Evolutionary conservation across 2,329 filamentous ascomycete species (phyloP), one percentile per base, ranked within the genome.

Genomic region (Plectosphaerella sp.): DNA sequence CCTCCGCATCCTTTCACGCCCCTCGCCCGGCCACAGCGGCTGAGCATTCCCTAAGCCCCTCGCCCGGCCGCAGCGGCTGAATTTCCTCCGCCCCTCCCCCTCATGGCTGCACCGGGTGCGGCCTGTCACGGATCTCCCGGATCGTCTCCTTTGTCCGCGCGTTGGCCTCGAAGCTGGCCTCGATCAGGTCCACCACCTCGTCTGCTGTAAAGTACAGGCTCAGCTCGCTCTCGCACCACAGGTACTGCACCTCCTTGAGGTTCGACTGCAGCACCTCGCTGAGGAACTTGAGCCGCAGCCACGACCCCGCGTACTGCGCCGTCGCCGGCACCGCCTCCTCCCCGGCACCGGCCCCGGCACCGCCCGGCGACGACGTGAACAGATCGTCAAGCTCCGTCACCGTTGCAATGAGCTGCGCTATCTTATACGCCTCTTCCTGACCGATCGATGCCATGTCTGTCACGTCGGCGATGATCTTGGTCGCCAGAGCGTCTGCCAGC

Each of bases 161-260:
- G 63, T 86, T 87, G 59, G 82, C 78, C 66, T 84, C 83, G 59
- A 87, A 87, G 63, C 83, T 86, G 18, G 83, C 72, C 48, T 77
- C 72, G 45, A 87, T 79, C 59, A 87, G 63, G 55, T 87, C 83
- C 35, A 86, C 67, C 14, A 86, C 80, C 68, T 87, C 83, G 5
- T 77, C 76, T 8, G 71, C 74, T 1, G 78, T 74, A 59, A 86
- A 87, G 64, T 86, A 84, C 37, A 86, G 63, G 56, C 82, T 84
- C 42, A 87, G 69, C 64, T 86, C 83, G 65, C 82, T 83, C 56
- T 87, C 83, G 60, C 79, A 75, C 84, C 84, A 87, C 37, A 87
- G 65, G 56, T 74, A 86, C 52, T 73, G 75, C 52, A 87, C 79
- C 56, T 87, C 84, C 56, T 78, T 79, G 50, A 87, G 70, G 60